Evolutionary conservation across 768 basidiomycete species (phyloP), one percentile per base, ranked within the genome.

Genomic region (Multifurca ochricompacta): DNA sequence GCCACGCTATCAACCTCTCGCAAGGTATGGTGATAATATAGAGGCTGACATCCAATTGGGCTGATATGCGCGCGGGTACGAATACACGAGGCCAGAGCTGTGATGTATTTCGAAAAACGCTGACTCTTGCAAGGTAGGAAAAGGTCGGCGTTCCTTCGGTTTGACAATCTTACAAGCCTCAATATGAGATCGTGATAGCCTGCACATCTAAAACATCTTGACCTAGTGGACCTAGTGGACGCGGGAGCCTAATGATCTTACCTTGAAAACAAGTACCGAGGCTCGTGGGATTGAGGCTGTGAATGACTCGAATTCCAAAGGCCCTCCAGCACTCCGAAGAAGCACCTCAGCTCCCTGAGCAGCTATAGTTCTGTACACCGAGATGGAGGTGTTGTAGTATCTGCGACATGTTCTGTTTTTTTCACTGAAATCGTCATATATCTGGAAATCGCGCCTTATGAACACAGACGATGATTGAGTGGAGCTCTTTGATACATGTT

Each of bases 341-440:
- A 11, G 65, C 68, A 41, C 65, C 62, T 18, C 63, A 75, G 54
- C 70, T 31, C 72, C 52, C 62, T 56, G 11, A 64, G 77, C 23
- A 65, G 69, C 51, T 77, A 78, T 48, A 70, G 79, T 47, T 77
- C 79, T 59, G 62, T 73, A 23, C 71, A 77, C 55, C 74, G 73
- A 36, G 70, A 77, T 28, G 51, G 62, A 41, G 57, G 62, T 39
- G 64, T 81, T 51, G 69, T 73, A 18, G 64, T 77, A 37, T n/a
- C n/a, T 65, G 79, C 21, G 77, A 81, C 71, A 78, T 74, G 59
- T 63, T 74, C 64, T 74, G 59, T 63, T 74, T 64, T 51, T 57
- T 59, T 54, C 59, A 57, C 48, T 43, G 34, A 32, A 39, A 36
- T 41, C 48, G 30, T 32, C 41, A 31, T 28, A 45, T 59, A 59